Evolutionary conservation across 192 early-diverging fungal species (phyloP).

Genomic region (Entomortierella parvispora): DNA sequence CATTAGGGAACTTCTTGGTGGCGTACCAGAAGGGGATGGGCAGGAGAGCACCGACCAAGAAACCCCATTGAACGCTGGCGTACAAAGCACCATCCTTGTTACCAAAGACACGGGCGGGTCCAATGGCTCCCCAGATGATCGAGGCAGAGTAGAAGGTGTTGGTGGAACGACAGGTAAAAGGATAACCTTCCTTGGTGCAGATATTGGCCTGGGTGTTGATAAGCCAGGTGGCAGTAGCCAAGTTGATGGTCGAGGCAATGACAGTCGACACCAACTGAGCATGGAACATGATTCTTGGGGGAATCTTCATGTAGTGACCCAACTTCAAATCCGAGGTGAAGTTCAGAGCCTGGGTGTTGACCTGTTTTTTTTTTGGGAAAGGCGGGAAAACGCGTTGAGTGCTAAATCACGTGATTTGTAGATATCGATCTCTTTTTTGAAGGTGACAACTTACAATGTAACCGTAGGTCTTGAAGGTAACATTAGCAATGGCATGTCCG

Average conservation of each 20-base stretch:
- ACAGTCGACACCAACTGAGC: conserved; percentile 68
- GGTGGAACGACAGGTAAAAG: conserved; percentile 57
- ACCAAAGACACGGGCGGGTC: conserved; percentile 63
- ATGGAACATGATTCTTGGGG: conserved; percentile 71
- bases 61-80: conserved; percentile 20
- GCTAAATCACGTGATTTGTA: too few relatives aligned
- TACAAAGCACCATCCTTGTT: conserved; percentile 19
- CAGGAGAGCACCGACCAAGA: conserved; percentile 23
- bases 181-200: conserved; percentile 50
- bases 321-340: conserved; percentile 80
- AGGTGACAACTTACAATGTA: conserved; percentile 58
- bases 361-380: too few relatives aligned
- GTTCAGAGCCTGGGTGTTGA: conserved; percentile 78
- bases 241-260: conserved; percentile 52
- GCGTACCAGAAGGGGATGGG: conserved; percentile 19
- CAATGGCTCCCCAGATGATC: conserved; percentile 72
- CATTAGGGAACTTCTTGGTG: conserved; percentile 9
- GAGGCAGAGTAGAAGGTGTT: too few relatives aligned
- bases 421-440: too few relatives aligned
- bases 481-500: conserved; percentile 58
- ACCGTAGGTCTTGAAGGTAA: conserved; percentile 73
- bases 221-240: conserved; percentile 41
- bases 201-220: conserved; percentile 36
- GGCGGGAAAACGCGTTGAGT: too few relatives aligned
- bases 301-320: conserved; percentile 78